A percentile compares a stretch with the other conserved stretches of the same genome.
These are phyloP conservation scores for Aureobasidium subglaciale DNA, from an alignment of 2,329 filamentous ascomycete genomes.

Conservation along the genomic window DNA sequence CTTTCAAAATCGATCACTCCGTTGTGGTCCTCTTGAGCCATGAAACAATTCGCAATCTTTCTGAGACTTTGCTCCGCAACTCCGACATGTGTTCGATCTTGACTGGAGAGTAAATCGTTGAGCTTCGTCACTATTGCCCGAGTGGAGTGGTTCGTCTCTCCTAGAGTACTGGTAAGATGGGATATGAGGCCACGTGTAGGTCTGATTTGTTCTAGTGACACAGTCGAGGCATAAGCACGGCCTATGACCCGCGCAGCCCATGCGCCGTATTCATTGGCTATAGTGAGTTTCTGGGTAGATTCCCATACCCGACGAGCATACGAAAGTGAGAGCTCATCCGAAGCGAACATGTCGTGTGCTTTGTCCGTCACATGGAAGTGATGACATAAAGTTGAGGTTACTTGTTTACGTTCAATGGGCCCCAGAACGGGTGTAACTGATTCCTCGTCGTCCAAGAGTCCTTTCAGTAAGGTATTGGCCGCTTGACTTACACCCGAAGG, in stretches of 20 bases:
- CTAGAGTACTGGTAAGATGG: neutral
- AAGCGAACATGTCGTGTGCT: constrained; percentile 60
- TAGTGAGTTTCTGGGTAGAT: neutral
- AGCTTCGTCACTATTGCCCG: constrained; percentile 6
- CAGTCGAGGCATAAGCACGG: constrained; percentile 61
- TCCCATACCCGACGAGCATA: constrained; percentile 64
- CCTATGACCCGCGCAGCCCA: constrained; percentile 86
- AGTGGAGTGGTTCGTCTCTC: neutral
- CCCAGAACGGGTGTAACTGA: constrained; percentile 59
- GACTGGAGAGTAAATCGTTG: constrained; percentile 21
- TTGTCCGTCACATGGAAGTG: constrained; percentile 60
- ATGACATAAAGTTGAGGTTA: constrained; percentile 65
- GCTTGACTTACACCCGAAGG: constrained; percentile 62
- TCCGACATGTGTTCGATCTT: constrained; percentile 35
- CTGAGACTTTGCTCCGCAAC: constrained; percentile 37
- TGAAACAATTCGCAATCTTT: constrained; percentile 19
- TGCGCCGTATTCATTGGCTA: constrained; percentile 55
- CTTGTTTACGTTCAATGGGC: constrained; percentile 60
- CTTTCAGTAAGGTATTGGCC: constrained; percentile 75
- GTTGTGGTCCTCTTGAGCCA: constrained; percentile 16
- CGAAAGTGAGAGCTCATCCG: constrained; percentile 54
- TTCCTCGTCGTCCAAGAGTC: constrained; percentile 67
- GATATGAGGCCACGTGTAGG: neutral
- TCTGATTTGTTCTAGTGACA: constrained; percentile 26
- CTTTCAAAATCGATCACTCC: constrained; percentile 25